phyloP scores from a whole-genome alignment of 352 stramenopile species.

The Globisporangium solare region DNA sequence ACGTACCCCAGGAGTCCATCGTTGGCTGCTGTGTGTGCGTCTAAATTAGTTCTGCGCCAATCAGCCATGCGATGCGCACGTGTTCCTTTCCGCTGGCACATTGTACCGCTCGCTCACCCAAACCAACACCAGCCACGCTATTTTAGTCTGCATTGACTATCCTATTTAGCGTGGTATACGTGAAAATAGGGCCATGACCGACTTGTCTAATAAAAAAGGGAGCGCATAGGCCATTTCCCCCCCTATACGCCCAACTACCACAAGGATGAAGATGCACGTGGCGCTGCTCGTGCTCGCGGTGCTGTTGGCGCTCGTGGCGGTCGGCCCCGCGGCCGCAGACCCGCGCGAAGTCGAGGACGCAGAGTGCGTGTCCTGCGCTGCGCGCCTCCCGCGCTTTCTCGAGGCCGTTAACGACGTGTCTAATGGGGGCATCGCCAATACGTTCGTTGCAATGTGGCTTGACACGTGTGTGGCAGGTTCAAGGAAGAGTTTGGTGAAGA shows the following conservation, averaged over 20 bases:
- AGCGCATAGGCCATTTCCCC: too few relatives aligned
- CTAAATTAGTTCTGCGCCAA: constrained; percentile 3
- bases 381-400: too few relatives aligned
- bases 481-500: constrained; percentile 67
- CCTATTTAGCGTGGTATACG: too few relatives aligned
- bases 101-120: not conserved
- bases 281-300: constrained; percentile 27
- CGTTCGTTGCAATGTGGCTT: too few relatives aligned
- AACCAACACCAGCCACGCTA: not conserved
- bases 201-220: too few relatives aligned
- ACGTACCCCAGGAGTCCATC: constrained; percentile 81
- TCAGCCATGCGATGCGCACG: not conserved
- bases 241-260: too few relatives aligned
- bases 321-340: constrained; percentile 21
- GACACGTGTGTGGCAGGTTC: constrained; percentile 23
- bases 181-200: too few relatives aligned
- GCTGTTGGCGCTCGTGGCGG: constrained; percentile 24
- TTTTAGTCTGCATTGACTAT: too few relatives aligned
- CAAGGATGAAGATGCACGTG: constrained; percentile 19
- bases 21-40: constrained; percentile 13
- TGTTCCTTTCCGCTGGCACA: not conserved
- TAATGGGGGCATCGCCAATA: too few relatives aligned
- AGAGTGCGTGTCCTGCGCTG: constrained; percentile 33
- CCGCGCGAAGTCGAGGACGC: constrained; percentile 56
- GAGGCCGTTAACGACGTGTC: too few relatives aligned